Evolutionary conservation across 139 green algal species (phyloP).

Genomic region (Raphidocelis subcapitata): DNA sequence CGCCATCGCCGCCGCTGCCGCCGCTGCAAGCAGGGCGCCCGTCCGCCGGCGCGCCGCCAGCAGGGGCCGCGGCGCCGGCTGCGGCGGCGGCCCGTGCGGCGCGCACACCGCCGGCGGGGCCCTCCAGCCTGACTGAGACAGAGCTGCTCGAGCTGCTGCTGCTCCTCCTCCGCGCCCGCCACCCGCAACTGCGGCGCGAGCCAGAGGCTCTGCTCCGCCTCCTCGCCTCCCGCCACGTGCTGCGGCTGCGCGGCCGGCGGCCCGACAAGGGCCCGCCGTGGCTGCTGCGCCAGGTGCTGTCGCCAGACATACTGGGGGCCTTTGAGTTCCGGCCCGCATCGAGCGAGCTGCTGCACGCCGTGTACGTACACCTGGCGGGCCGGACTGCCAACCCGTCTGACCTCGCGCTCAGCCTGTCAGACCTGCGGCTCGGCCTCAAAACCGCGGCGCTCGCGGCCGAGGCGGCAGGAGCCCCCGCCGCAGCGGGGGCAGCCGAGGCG

Average conservation of each 20-base stretch:
- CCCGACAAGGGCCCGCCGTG: conserved; percentile 26
- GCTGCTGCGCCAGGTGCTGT: conserved; percentile 28
- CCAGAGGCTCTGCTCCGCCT: conserved; percentile 16
- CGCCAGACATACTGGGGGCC: conserved; percentile 7
- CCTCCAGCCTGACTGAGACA: background rate
- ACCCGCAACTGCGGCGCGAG: conserved; percentile 12
- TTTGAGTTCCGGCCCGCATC: background rate
- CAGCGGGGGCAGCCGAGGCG: conserved; percentile 1
- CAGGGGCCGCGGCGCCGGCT: too few relatives aligned
- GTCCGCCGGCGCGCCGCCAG: background rate
- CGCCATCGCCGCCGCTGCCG: background rate
- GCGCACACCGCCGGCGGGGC: background rate
- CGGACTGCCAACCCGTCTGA: conserved; percentile 9
- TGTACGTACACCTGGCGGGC: conserved; percentile 24
- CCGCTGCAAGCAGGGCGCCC: background rate
- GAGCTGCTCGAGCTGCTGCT: conserved; percentile 30
- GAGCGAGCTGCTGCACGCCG: conserved; percentile 25
- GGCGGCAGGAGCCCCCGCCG: background rate
- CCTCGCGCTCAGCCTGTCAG: conserved; percentile 12
- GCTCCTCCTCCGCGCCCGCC: conserved; percentile 20
- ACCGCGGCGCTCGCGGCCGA: background rate
- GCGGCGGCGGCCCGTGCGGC: background rate
- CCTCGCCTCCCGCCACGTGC: conserved; percentile 13
- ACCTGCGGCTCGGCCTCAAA: conserved; percentile 11
- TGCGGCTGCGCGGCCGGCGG: conserved; percentile 16